phyloP scores from a whole-genome alignment of 2,329 filamentous ascomycete species.

The Tolypocladium pustulatum region DNA sequence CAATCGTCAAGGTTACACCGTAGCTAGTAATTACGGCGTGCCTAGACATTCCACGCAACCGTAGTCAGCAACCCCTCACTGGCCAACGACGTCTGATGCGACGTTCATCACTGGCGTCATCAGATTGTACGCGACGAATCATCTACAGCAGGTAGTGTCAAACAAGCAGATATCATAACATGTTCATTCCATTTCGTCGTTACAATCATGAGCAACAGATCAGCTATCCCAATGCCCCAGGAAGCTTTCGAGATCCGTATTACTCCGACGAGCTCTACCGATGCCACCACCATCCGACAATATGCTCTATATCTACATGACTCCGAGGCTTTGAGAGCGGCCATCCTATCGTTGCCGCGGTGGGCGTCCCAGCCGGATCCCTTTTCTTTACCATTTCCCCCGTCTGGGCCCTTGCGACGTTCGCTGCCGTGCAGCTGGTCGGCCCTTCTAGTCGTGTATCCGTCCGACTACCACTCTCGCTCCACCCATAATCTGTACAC shows the following conservation, averaged over 20 bases:
- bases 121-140: neutral
- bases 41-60: neutral
- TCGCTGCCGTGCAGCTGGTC: neutral
- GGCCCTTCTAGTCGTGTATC: slow-evolving; percentile 14
- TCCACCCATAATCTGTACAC: slow-evolving; percentile 19
- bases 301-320: slow-evolving; percentile 13
- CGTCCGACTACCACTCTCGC: slow-evolving; percentile 16
- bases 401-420: neutral
- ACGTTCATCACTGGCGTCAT: neutral
- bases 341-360: neutral
- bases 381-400: slow-evolving; percentile 1
- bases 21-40: neutral
- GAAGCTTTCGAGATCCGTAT: slow-evolving; percentile 11
- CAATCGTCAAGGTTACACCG: too few relatives aligned
- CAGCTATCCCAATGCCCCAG: slow-evolving; percentile 9
- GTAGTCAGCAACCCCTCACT: neutral
- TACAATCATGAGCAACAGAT: slow-evolving; percentile 17
- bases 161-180: slow-evolving; percentile 8
- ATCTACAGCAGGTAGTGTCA: neutral
- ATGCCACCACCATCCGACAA: slow-evolving; percentile 4
- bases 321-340: neutral
- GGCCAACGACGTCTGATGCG: neutral
- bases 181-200: slow-evolving; percentile 20
- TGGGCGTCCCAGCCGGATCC: neutral
- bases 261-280: slow-evolving; percentile 7